These are phyloP conservation scores for Aphanomyces cochlioides DNA, from an alignment of 352 stramenopile genomes.

Conservation along the genomic window DNA sequence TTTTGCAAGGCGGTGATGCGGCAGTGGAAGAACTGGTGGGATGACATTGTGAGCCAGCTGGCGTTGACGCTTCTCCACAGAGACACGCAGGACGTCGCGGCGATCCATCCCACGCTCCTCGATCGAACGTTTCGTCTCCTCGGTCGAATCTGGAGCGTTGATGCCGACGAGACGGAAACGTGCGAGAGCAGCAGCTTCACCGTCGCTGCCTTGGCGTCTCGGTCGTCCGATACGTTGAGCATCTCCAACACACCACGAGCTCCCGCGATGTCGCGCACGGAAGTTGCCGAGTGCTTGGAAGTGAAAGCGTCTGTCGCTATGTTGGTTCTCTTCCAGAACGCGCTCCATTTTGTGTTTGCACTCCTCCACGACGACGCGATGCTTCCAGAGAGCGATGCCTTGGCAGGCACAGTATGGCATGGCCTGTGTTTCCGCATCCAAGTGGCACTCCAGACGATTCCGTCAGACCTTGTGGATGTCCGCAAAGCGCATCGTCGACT, in stretches of 20 bases:
- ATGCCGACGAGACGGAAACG: constrained; percentile 17
- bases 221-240: neutral
- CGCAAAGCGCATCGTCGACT: neutral
- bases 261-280: neutral
- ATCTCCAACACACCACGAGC: neutral
- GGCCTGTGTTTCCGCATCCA: neutral
- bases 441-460: neutral
- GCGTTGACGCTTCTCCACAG: neutral
- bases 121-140: neutral
- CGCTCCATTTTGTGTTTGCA: neutral
- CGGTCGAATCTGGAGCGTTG: constrained; percentile 5
- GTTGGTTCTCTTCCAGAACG: constrained; percentile 13
- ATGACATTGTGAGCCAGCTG: constrained; percentile 7
- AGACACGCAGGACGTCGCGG: neutral
- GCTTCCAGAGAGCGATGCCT: neutral
- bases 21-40: constrained; percentile 20
- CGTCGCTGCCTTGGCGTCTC: neutral
- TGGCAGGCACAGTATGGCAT: neutral
- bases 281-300: neutral
- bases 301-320: neutral
- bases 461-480: neutral
- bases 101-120: neutral
- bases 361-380: neutral
- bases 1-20: constrained; percentile 12
- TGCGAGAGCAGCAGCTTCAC: neutral